Evolutionary conservation across 495 filamentous ascomycete genomes (phyloP), one percentile per base, ranked within the genome.

Genomic region (Aspergillus panamensis): DNA sequence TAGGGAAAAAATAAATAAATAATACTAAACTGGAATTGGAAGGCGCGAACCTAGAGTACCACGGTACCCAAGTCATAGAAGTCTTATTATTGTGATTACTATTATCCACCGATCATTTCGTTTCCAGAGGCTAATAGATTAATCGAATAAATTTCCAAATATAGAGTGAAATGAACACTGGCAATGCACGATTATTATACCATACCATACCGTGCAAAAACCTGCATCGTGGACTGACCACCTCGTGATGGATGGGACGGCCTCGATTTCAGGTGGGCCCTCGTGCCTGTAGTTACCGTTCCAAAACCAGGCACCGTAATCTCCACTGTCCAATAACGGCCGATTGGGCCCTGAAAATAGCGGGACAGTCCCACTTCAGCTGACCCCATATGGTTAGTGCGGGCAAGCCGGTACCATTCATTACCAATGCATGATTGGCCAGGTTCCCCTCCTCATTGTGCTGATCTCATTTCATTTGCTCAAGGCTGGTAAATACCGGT

Each of bases 391-490:
- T 5, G 40, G 59, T 40, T 66, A 66, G 60, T 25, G 17, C 13
- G 7, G 12, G 29, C 19, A 7, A 10, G 17, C 35, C 5, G 14
- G 17, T 63, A 63, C 57, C 16, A 16, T 19, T 32, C 3, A 17
- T 45, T 60, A 64, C 62, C 2, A 25, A 20, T 29, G 12, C 20
- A n/a, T 59, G 48, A 67, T 67, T 63, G 62, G 65, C 29, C 25
- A 8, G 33, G 14, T 33, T 17, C 54, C 50, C 49, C 62, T 51
- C 51, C 42, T 43, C 32, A 17, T 35, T 42, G 42, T 50, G 35
- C 59, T 53, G 58, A 59, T 39, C 61, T 67, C 64, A 64, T 67
- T 63, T 66, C 59, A 53, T 62, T 63, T 63, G 6, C 32, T 33
- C 47, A 40, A 50, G 32, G 12, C 32, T 40, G 55, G 58, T 61